A percentile compares a stretch with the other conserved stretches of the same genome.
Conservation (phyloP, 2,329 filamentous ascomycete species). For the Aspergillus tubingensis region DNA sequence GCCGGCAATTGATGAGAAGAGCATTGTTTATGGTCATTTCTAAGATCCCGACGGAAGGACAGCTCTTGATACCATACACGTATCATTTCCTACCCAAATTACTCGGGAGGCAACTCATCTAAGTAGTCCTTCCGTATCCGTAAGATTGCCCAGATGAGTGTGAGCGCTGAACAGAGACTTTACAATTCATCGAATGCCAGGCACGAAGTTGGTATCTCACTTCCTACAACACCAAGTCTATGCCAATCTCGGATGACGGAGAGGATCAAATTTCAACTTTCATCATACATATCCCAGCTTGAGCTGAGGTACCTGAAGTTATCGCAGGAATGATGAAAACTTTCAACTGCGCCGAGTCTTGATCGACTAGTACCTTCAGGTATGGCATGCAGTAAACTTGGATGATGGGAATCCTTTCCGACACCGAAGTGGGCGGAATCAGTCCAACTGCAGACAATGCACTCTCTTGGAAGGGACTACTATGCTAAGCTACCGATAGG, state of each 20-base stretch:
- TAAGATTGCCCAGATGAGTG: not conserved
- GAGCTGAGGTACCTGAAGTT: too few relatives aligned
- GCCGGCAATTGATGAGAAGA: too few relatives aligned
- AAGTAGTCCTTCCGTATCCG: not conserved
- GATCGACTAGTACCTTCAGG: not conserved
- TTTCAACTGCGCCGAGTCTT: not conserved
- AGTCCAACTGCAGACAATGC: not conserved
- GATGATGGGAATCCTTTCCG: not conserved
- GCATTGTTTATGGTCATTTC: too few relatives aligned
- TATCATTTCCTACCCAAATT: not conserved
- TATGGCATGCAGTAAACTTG: not conserved
- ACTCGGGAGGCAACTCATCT: not conserved
- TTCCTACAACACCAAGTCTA: not conserved
- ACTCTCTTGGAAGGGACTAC: not conserved
- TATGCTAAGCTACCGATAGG: not conserved
- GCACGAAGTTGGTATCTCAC: not conserved
- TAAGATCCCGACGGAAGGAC: too few relatives aligned
- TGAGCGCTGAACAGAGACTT: not conserved
- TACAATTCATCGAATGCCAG: not conserved
- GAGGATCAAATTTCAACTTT: too few relatives aligned
- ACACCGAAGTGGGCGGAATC: not conserved
- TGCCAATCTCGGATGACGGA: not conserved
- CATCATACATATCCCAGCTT: too few relatives aligned
- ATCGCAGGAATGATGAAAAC: not conserved
- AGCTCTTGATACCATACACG: too few relatives aligned